These are phyloP conservation scores for Paulownia fortunei DNA, from an alignment of 257 asterid species.

Conservation along the genomic window DNA sequence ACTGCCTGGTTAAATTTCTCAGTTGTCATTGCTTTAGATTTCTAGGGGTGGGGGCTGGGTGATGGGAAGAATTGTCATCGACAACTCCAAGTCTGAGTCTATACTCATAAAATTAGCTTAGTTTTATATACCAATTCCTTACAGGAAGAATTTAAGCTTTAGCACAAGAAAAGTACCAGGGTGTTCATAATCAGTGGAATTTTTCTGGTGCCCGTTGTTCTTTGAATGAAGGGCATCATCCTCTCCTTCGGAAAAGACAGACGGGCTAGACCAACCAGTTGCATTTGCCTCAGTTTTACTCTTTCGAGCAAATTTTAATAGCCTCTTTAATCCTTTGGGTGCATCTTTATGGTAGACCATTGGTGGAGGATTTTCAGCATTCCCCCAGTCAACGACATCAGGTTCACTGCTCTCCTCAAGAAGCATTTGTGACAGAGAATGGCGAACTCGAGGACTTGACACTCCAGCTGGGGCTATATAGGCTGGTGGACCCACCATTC, in stretches of 20 bases:
- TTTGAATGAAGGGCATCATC: conserved; percentile 76
- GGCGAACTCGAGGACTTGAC: conserved; percentile 89
- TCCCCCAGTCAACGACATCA: conserved; percentile 87
- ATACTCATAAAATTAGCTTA: background rate
- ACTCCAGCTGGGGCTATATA: conserved; percentile 50
- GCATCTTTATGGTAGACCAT: conserved; percentile 78
- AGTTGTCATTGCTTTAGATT: conserved; percentile 14
- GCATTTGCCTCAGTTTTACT: conserved; percentile 75
- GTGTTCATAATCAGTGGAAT: conserved; percentile 42
- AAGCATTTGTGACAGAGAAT: conserved; percentile 98
- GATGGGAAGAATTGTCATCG: background rate
- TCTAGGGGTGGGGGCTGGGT: background rate
- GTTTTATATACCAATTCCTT: background rate
- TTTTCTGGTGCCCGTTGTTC: conserved; percentile 56
- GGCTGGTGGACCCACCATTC: conserved; percentile 49
- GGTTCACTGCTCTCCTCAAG: conserved; percentile 92
- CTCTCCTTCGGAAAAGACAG: conserved; percentile 93
- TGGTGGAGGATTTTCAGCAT: conserved; percentile 90
- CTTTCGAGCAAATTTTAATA: conserved; percentile 93
- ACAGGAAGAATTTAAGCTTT: background rate
- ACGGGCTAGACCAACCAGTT: conserved; percentile 79
- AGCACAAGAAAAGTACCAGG: conserved; percentile 53
- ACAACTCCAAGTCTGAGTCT: background rate
- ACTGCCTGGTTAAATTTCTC: background rate
- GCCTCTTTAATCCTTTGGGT: conserved; percentile 96